These are phyloP conservation scores for Heliamphora exappendiculata DNA, from an alignment of 148 eudicot genomes.

Conservation along the genomic window DNA sequence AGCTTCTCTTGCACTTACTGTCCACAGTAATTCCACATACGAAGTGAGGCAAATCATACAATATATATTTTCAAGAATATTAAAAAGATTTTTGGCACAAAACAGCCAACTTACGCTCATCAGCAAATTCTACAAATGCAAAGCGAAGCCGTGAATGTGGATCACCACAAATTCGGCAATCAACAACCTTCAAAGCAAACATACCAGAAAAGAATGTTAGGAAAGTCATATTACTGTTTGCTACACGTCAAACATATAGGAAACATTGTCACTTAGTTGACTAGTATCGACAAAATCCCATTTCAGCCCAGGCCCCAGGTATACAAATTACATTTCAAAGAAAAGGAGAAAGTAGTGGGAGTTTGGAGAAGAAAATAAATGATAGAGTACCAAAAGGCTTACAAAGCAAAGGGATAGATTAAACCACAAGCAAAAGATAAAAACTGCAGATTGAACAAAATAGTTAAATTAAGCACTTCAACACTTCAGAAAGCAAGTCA, in stretches of 20 bases:
- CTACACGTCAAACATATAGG: neutral
- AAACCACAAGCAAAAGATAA: neutral
- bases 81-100: neutral
- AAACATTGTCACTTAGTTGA: neutral
- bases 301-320: too few relatives aligned
- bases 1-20: slow-evolving; percentile 88
- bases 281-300: neutral
- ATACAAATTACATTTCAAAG: too few relatives aligned
- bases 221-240: neutral
- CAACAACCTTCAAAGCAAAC: slow-evolving; percentile 19
- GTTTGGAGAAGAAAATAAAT: neutral
- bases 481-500: too few relatives aligned
- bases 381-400: too few relatives aligned
- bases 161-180: slow-evolving; percentile 91
- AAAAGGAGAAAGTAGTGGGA: too few relatives aligned
- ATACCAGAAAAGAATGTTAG: slow-evolving; percentile 5
- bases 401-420: neutral
- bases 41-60: slow-evolving; percentile 16
- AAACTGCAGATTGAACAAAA: neutral
- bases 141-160: slow-evolving; percentile 95
- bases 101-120: slow-evolving; percentile 55
- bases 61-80: neutral
- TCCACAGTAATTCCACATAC: slow-evolving; percentile 11
- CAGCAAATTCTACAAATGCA: slow-evolving; percentile 93
- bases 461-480: neutral